phyloP scores from a whole-genome alignment of 2,329 filamentous ascomycete species.

The Fusarium pilosicola region DNA sequence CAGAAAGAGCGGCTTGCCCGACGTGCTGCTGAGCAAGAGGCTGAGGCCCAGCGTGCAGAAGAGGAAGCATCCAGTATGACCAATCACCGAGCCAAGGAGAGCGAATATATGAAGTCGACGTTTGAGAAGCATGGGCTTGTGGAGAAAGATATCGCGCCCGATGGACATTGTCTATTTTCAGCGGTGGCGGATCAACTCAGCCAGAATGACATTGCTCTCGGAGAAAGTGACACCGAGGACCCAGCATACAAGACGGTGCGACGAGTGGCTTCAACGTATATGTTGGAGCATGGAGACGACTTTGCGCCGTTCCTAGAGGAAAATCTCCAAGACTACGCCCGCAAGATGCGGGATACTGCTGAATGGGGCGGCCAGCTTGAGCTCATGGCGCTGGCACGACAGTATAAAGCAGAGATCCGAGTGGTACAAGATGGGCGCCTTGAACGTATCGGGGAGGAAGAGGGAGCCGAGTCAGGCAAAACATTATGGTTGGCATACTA shows the following conservation, averaged over 20 bases:
- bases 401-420: slow-evolving; percentile 82
- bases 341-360: slow-evolving; percentile 83
- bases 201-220: slow-evolving; percentile 59
- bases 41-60: slow-evolving; percentile 72
- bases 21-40: slow-evolving; percentile 85
- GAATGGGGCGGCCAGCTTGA: slow-evolving; percentile 98
- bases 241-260: slow-evolving; percentile 74
- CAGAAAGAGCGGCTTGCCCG: slow-evolving; percentile 92
- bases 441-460: slow-evolving; percentile 72
- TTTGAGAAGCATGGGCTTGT: slow-evolving; percentile 72
- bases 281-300: slow-evolving; percentile 77
- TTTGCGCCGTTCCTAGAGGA: slow-evolving; percentile 91
- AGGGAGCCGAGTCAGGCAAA: slow-evolving; percentile 62
- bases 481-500: slow-evolving; percentile 92
- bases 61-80: slow-evolving; percentile 80
- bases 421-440: slow-evolving; percentile 86
- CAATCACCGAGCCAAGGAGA: slow-evolving; percentile 76
- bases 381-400: slow-evolving; percentile 82
- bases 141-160: slow-evolving; percentile 84
- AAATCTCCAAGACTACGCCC: slow-evolving; percentile 75
- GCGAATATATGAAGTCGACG: slow-evolving; percentile 73
- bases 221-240: slow-evolving; percentile 26
- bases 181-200: slow-evolving; percentile 87
- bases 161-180: slow-evolving; percentile 95
- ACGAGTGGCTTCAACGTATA: slow-evolving; percentile 79